Evolutionary conservation across 176 grass and related monocot species (phyloP), one percentile per base, ranked within the genome.

Genomic region (Hyparrhenia diplandra): DNA sequence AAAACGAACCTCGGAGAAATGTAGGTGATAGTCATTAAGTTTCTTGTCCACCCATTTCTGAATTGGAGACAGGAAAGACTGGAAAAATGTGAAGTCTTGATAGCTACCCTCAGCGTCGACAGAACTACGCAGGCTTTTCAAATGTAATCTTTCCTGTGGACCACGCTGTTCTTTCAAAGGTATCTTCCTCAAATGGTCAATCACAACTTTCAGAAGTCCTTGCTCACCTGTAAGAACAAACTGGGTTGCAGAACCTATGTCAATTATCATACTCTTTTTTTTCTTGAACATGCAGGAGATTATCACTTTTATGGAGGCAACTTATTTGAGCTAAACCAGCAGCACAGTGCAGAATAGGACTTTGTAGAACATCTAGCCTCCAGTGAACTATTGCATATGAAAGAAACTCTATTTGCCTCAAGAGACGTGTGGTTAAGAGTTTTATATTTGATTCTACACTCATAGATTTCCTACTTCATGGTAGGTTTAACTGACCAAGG

Each of bases 1-100:
- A 71, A 74, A 87, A 67, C 73, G 86, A 79, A 98, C 96, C 96
- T 98, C 92, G 34, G 96, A 88, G 80, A 98, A 93, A 64, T 95
- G 92, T 54, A 89, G 62, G 85, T 98, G 96, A 73, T 98, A 98
- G 55, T 98, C 31, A 14, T 85, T 90, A 74, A 98, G 81, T 87
- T 93, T 98, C 78, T 93, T 98, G 84, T 98, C 92, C 73, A 80
- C 87, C 90, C 90, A 98, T 89, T 89, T 95, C 85, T 98, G 86
- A 84, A 98, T 70, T 59, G 96, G 90, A 42, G 76, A 79, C 24
- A 98, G 82, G 85, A 95, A 98, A 84, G 96, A 98, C 79, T 93
- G 88, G 72, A 98, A 32, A 89, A 98, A 98, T 75, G 90, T 93
- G 65, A 89, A 95, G 69, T 91, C 86, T 77, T 94, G 85, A 78